phyloP scores from a whole-genome alignment of 2,329 filamentous ascomycete species.

The Arachnopeziza araneosa region DNA sequence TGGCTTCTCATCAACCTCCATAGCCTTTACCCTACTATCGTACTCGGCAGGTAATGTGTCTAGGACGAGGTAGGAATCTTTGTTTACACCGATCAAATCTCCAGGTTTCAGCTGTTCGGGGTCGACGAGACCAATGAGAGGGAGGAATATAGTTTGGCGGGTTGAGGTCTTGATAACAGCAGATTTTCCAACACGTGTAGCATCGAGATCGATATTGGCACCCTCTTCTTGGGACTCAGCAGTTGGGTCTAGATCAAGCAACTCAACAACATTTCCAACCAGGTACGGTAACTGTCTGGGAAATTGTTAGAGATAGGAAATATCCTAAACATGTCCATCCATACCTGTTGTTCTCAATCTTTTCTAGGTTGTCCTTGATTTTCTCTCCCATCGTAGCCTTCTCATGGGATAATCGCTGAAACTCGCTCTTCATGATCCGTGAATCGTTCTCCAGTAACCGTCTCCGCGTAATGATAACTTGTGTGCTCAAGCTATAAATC shows the following conservation, averaged over 20 bases:
- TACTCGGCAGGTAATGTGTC: conserved; percentile 97
- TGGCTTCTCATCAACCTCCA: conserved; percentile 99
- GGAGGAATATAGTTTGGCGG: conserved; percentile 95
- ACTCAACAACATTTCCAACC: conserved; percentile 95
- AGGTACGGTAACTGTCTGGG: conserved; percentile 92
- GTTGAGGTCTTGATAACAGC: conserved; percentile 99
- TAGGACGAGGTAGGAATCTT: conserved; percentile 95
- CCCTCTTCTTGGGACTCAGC: conserved; percentile 96
- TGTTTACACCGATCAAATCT: conserved; percentile 97
- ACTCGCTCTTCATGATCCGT: conserved; percentile 97
- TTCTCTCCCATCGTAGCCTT: conserved; percentile 95
- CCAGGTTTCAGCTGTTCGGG: conserved; percentile 91
- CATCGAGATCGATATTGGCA: conserved; percentile 96
- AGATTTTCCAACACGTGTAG: conserved; percentile 93
- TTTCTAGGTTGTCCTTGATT: conserved; percentile 98
- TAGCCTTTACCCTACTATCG: conserved; percentile 97
- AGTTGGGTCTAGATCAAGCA: conserved; percentile 92
- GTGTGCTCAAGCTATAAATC: conserved; percentile 86
- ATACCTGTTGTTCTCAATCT: conserved; percentile 98
- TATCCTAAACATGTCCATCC: conserved; percentile 20
- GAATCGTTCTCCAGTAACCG: conserved; percentile 95
- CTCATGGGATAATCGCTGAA: conserved; percentile 88
- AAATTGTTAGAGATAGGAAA: conserved; percentile 11
- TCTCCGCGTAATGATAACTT: conserved; percentile 87
- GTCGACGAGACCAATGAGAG: conserved; percentile 93